Conservation (phyloP, 2,329 filamentous ascomycete species). For the Trichoderma breve region DNA sequence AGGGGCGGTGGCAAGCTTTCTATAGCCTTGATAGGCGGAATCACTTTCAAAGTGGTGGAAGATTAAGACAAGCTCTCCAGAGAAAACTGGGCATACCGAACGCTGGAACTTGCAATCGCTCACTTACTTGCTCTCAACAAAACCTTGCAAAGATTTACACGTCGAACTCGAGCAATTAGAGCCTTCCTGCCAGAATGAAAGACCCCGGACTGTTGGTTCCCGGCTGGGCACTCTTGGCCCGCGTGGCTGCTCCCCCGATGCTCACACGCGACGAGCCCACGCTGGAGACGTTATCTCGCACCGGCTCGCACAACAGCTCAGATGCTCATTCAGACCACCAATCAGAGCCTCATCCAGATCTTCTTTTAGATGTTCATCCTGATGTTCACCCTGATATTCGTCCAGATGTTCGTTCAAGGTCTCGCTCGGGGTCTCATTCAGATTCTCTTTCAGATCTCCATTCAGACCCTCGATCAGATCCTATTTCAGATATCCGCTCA, state of each 20-base stretch:
- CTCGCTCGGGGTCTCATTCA: too few species aligned
- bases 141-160: background rate
- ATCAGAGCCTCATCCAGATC: too few species aligned
- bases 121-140: background rate
- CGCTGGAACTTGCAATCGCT: background rate
- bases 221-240: background rate
- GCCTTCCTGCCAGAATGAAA: background rate
- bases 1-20: background rate
- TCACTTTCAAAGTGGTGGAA: background rate
- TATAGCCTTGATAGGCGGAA: background rate
- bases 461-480: too few species aligned
- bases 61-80: background rate
- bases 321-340: too few species aligned
- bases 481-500: too few species aligned
- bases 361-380: too few species aligned
- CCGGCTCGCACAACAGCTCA: background rate
- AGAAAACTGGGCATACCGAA: background rate
- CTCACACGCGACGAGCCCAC: background rate
- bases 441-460: too few species aligned
- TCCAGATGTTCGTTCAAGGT: too few species aligned
- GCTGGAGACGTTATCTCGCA: background rate
- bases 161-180: background rate
- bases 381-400: too few species aligned
- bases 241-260: background rate
- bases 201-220: background rate